phyloP scores from a whole-genome alignment of 768 basidiomycete species.

The Porphyrellus cyaneotinctus region DNA sequence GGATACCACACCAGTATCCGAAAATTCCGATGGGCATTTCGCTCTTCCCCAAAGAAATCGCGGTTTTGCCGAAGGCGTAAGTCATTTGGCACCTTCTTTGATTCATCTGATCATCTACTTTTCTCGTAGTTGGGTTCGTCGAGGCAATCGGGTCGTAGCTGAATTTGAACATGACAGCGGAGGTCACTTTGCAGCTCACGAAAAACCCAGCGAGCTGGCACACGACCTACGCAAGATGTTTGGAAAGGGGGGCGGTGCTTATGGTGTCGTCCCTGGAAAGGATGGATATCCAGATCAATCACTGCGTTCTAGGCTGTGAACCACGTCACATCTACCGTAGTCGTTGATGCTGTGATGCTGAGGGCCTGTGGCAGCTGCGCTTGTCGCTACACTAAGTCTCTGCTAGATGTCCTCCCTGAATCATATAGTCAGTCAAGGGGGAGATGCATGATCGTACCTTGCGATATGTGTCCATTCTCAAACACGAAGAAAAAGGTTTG shows the following conservation, averaged over 20 bases:
- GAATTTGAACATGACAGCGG: conserved; percentile 46
- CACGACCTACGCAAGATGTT: conserved; percentile 56
- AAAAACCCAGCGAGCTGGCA: conserved; percentile 43
- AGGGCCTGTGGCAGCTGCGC: background rate
- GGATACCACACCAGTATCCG: background rate
- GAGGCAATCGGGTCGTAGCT: conserved; percentile 41
- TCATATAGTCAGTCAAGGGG: no score
- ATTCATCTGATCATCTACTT: no score
- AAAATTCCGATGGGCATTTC: conserved; percentile 46
- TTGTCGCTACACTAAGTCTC: background rate
- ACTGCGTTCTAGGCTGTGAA: no score
- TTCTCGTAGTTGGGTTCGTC: conserved; percentile 39
- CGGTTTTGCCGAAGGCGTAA: conserved; percentile 34
- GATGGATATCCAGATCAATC: conserved; percentile 35
- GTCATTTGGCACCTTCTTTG: conserved; percentile 10
- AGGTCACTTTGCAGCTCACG: conserved; percentile 44
- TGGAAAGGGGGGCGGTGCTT: conserved; percentile 46
- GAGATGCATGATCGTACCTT: no score
- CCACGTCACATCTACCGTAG: no score
- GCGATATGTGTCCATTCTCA: no score
- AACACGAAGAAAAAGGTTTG: no score
- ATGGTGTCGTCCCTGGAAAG: conserved; percentile 43
- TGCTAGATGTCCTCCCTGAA: background rate
- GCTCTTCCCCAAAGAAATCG: conserved; percentile 48
- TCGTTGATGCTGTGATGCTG: no score